These are phyloP conservation scores for Brasilioporus rufonigricans DNA, from an alignment of 768 basidiomycete species.

Conservation along the genomic window DNA sequence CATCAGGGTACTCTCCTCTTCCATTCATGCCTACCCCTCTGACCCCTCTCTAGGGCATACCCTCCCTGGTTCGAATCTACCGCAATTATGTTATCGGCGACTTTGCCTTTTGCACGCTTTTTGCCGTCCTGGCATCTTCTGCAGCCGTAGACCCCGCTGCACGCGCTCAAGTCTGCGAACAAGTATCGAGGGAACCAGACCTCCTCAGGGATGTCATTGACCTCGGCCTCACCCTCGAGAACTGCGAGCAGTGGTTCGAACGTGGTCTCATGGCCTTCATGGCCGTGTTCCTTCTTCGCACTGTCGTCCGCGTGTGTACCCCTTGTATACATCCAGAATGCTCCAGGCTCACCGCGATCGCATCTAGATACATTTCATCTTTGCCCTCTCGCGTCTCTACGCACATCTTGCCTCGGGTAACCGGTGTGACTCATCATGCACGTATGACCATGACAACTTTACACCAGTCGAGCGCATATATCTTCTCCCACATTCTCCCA, in stretches of 20 bases:
- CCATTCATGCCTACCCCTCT: not conserved
- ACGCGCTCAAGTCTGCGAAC: slow-evolving; percentile 67
- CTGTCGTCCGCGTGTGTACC: slow-evolving; percentile 62
- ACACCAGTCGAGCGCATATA: slow-evolving; percentile 56
- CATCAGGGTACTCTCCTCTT: slow-evolving; percentile 51
- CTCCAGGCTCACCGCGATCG: slow-evolving; percentile 1
- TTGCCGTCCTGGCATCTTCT: slow-evolving; percentile 55
- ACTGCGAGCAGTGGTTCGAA: slow-evolving; percentile 79
- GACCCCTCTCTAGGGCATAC: slow-evolving; percentile 46
- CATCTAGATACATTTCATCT: slow-evolving; percentile 68
- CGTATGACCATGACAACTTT: slow-evolving; percentile 22
- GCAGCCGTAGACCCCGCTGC: slow-evolving; percentile 53
- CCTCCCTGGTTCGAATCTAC: slow-evolving; percentile 72
- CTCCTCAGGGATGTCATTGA: slow-evolving; percentile 67
- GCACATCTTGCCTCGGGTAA: slow-evolving; percentile 49
- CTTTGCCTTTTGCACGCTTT: slow-evolving; percentile 65
- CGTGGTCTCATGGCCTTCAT: slow-evolving; percentile 59
- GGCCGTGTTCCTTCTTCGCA: slow-evolving; percentile 56
- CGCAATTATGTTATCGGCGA: slow-evolving; percentile 81
- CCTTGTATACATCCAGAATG: not conserved
- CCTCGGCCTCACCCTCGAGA: slow-evolving; percentile 72
- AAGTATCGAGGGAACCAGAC: slow-evolving; percentile 72
- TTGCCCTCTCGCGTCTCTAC: slow-evolving; percentile 69
- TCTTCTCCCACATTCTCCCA: slow-evolving; percentile 45
- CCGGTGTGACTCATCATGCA: not conserved